Percentiles rank a stretch among this genome's conserved stretches.
Evolutionary conservation across 192 early-diverging fungal species (phyloP).

Genomic region (Ambispora gerdemannii): DNA sequence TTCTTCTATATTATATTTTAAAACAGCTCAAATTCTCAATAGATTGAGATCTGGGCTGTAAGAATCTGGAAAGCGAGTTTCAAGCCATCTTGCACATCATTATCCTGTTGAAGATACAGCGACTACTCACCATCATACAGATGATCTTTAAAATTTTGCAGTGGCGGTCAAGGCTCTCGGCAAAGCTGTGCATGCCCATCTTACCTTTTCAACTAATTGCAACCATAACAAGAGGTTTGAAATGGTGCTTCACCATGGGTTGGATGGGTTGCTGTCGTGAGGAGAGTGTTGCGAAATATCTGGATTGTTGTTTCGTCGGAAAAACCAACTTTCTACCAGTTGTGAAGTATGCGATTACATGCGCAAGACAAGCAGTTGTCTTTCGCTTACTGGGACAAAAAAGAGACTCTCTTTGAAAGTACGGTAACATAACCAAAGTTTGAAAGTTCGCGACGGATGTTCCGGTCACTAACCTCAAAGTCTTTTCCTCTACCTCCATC

Average conservation of each 20-base stretch:
- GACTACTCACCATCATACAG: background rate
- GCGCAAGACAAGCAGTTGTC: background rate
- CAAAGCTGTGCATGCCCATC: background rate
- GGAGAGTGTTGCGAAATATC: slow-evolving; percentile 16
- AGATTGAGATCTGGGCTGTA: slow-evolving; percentile 7
- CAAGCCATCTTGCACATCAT: background rate
- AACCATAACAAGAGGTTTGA: slow-evolving; percentile 9
- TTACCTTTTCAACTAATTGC: background rate
- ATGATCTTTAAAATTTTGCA: background rate
- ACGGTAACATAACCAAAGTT: background rate
- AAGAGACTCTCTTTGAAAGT: background rate
- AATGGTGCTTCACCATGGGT: slow-evolving; percentile 14
- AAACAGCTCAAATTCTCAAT: no score
- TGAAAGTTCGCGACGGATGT: background rate
- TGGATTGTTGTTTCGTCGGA: slow-evolving; percentile 23
- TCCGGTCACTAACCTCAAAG: no score
- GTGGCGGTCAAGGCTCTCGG: background rate
- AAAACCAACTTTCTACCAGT: slow-evolving; percentile 10
- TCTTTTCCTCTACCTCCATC: no score
- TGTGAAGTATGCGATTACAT: background rate
- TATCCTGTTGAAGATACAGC: background rate
- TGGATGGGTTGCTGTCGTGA: background rate
- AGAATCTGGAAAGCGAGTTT: background rate
- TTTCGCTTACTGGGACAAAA: background rate
- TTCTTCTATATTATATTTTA: no score